Base-by-base conservation (phyloP, 2,329 filamentous ascomycete genomes). In the Trichophyton equinum region DNA sequence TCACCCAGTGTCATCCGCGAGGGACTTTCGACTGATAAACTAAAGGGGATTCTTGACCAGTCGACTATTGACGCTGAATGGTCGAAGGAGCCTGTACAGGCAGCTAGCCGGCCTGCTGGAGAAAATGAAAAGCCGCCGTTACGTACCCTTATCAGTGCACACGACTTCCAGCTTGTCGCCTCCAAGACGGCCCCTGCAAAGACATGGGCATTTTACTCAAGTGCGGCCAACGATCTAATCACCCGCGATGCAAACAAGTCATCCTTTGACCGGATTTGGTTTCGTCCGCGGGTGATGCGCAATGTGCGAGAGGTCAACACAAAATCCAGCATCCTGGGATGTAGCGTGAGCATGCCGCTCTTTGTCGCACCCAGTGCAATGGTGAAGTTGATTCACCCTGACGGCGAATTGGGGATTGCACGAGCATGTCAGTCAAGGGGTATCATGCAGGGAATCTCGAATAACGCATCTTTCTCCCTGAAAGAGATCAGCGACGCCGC, bases 151-250 rank as follows among this genome's bases (percentile, higher is more conserved):
- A 81, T 85, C 67, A 84, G 77, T 65, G 74, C 80, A 5, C 76
- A 84, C 63, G 85, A 87, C 72, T 87, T 87, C 67, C 79, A 82
- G 58, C 62, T 73, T 9, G 82, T 80, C 0, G 84, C 85, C 3
- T 77, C 78, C 15, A 74, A 75, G 27, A 80, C 78, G 4, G 76
- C 85, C 56, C 77, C 78, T 7, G 77, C 79, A 22, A 87, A 88
- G 67, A 81, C 84, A n/a, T 87, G 83, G 82, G 85, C 85, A 0
- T 88, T 87, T 67, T 82, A 85, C 68, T 85, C 82, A 20, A 85
- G 83, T 7, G 85, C 84, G 1, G 82, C 85, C 9, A 86, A 83
- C 4, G 85, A 78, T 79, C 66, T 81, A 3, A 82, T 85, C 42
- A 81, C 84, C 56, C 77, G 78, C 1, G 71, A 76, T 25, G 75